Conservation (phyloP, 2,329 filamentous ascomycete genomes). For the Lasiodiplodia sp. region DNA sequence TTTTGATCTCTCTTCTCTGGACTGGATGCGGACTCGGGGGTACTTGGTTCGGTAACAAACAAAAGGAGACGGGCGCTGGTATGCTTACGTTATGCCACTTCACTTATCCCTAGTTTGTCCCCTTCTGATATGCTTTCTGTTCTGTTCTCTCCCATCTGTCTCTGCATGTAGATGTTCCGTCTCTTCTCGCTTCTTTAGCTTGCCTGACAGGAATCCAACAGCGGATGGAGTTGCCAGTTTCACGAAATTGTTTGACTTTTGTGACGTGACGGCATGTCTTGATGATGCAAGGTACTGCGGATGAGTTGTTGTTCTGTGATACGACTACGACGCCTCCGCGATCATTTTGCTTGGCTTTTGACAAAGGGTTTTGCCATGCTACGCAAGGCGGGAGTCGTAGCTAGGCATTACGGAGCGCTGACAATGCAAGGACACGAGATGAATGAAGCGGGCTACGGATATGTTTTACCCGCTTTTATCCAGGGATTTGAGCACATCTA, state of each 20-base stretch:
- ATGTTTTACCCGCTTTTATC: neutral
- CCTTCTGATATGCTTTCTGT: neutral
- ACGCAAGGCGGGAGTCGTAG: neutral
- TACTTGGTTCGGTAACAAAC: neutral
- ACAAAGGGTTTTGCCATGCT: neutral
- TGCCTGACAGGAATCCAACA: neutral
- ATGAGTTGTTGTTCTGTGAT: neutral
- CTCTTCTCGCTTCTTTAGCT: neutral
- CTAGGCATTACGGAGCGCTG: neutral
- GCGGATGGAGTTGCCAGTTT: neutral
- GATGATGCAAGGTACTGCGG: neutral
- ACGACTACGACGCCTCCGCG: neutral
- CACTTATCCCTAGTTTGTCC: neutral
- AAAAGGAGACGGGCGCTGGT: neutral
- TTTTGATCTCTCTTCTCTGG: neutral
- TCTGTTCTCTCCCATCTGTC: neutral
- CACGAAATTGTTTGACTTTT: neutral
- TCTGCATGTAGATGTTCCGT: neutral
- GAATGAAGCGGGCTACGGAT: neutral
- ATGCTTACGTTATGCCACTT: neutral
- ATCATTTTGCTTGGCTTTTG: neutral
- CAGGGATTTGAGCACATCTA: neutral
- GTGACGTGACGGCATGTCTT: neutral
- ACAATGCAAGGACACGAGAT: neutral
- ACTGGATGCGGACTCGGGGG: neutral